Evolutionary conservation across 352 stramenopile species (phyloP).

Genomic region (Phytophthora ohioensis): DNA sequence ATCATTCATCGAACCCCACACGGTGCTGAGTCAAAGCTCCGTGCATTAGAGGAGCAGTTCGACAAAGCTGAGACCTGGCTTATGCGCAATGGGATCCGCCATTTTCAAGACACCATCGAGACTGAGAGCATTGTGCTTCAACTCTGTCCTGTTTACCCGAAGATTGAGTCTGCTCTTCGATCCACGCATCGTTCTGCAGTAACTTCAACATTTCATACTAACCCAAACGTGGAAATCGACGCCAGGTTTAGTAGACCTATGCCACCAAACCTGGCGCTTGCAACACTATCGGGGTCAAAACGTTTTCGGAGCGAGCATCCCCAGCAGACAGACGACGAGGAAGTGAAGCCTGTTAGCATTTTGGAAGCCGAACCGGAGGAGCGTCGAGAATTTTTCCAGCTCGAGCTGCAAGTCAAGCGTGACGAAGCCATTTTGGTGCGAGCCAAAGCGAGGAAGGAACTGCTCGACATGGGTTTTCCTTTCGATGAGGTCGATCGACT

Average conservation of each 20-base stretch:
- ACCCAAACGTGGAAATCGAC: background rate
- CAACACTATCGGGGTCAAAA: conserved; percentile 5
- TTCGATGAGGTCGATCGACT: conserved; percentile 46
- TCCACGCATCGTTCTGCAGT: background rate
- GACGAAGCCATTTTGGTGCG: conserved; percentile 48
- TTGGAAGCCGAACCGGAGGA: conserved; percentile 33
- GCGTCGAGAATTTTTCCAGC: conserved; percentile 47
- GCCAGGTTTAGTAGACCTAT: conserved; percentile 7
- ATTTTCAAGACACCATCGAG: conserved; percentile 10
- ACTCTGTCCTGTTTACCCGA: conserved; percentile 16
- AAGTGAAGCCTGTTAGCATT: background rate
- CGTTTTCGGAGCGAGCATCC: background rate
- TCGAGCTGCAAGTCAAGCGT: conserved; percentile 52
- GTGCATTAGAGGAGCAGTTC: conserved; percentile 20
- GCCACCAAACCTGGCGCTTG: background rate
- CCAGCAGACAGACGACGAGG: background rate
- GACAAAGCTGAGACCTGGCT: conserved; percentile 28
- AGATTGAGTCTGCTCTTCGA: conserved; percentile 1
- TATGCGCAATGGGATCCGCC: background rate
- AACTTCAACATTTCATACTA: background rate
- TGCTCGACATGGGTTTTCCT: conserved; percentile 49
- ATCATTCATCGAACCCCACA: conserved; percentile 12
- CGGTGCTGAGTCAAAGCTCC: conserved; percentile 11
- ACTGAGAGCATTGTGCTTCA: conserved; percentile 9
- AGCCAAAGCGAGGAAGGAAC: conserved; percentile 46